phyloP scores from a whole-genome alignment of 75 land plant species.

The Adiantum capillusveneris region DNA sequence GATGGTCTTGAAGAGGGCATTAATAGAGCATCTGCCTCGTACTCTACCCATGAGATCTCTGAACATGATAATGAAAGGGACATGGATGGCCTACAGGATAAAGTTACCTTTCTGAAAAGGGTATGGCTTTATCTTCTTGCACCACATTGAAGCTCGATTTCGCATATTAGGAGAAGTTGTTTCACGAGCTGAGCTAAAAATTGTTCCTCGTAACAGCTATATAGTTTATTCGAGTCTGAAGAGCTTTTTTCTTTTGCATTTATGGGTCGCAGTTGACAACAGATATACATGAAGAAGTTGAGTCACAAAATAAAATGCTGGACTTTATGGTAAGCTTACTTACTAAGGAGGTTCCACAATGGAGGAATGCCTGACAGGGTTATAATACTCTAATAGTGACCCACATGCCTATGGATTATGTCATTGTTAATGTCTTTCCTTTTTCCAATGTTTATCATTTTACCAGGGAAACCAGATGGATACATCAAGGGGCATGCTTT shows the following conservation, averaged over 20 bases:
- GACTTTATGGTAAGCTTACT: constrained; percentile 72
- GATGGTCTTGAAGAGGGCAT: constrained; percentile 91
- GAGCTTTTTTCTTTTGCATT: constrained; percentile 1
- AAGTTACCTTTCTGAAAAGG: constrained; percentile 70
- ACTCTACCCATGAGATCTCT: constrained; percentile 64
- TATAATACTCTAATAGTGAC: no score
- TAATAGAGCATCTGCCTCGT: constrained; percentile 54
- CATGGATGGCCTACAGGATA: constrained; percentile 70
- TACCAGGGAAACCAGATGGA: constrained; percentile 90
- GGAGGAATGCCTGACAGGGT: no score
- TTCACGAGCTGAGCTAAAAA: no score
- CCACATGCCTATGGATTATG: no score
- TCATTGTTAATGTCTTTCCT: not conserved
- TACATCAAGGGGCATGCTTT: constrained; percentile 74
- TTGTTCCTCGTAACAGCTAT: no score
- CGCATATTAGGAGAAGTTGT: no score
- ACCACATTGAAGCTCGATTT: no score
- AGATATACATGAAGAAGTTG: constrained; percentile 91
- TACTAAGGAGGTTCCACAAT: no score
- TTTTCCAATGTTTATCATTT: not conserved
- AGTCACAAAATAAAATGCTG: constrained; percentile 68
- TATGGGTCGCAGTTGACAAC: constrained; percentile 59
- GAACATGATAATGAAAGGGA: constrained; percentile 87
- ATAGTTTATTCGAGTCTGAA: not conserved
- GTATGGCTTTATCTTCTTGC: constrained; percentile 25